phyloP scores from a whole-genome alignment of 2,329 filamentous ascomycete species.

The Nothomitra cinnamomea region DNA sequence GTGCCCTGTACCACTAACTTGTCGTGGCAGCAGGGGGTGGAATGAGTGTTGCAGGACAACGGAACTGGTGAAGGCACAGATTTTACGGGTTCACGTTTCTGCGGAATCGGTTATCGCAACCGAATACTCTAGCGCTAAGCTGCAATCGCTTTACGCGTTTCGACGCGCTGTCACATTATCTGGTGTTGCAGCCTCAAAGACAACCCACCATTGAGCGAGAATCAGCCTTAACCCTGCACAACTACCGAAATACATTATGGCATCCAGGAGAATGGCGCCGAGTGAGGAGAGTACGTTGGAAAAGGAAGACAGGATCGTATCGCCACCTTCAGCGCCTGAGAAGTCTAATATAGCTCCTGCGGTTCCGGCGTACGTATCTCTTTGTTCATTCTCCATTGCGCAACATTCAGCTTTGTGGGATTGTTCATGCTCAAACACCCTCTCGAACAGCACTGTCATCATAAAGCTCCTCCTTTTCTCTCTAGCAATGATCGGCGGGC shows the following conservation, averaged over 20 bases:
- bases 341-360: constrained; percentile 66
- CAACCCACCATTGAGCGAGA: constrained; percentile 2
- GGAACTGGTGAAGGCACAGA: neutral
- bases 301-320: constrained; percentile 29
- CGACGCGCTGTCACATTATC: neutral
- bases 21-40: too few species aligned
- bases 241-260: constrained; percentile 34
- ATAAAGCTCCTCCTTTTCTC: constrained; percentile 82
- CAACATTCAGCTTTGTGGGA: neutral
- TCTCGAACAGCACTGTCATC: constrained; percentile 52
- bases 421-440: neutral
- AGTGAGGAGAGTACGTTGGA: constrained; percentile 50
- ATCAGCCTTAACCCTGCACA: constrained; percentile 7
- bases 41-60: too few species aligned
- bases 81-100: neutral
- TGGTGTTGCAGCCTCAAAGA: neutral
- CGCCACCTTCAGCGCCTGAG: constrained; percentile 21
- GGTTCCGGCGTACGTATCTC: constrained; percentile 52
- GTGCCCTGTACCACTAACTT: too few species aligned
- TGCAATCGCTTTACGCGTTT: neutral
- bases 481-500: constrained; percentile 72
- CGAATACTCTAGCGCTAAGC: neutral
- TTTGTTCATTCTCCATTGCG: neutral
- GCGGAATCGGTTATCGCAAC: neutral
- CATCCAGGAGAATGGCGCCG: constrained; percentile 48